These are phyloP conservation scores for Paraphaeosphaeria sporulosa DNA, from an alignment of 2,329 filamentous ascomycete genomes.

Conservation along the genomic window DNA sequence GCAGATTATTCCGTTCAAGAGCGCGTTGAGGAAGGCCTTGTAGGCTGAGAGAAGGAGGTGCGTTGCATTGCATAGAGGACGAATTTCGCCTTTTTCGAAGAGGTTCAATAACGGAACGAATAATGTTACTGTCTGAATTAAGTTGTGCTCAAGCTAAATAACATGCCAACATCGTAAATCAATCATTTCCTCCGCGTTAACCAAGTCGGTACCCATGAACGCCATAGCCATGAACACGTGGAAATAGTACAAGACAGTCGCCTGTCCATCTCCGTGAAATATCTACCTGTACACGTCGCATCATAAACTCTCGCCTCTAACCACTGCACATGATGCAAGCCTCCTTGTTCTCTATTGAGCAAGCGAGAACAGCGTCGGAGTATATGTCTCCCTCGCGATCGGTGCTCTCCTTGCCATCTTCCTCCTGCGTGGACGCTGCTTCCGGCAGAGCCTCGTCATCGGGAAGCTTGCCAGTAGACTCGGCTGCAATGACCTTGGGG, in stretches of 20 bases:
- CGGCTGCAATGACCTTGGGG: constrained; percentile 77
- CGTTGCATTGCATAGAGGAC: too few species aligned
- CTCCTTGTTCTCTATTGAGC: constrained; percentile 98
- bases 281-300: constrained; percentile 18
- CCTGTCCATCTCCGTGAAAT: constrained; percentile 22
- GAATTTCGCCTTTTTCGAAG: too few species aligned
- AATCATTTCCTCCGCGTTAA: constrained; percentile 11
- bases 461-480: constrained; percentile 67
- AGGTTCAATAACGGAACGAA: background rate
- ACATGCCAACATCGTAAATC: background rate
- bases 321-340: constrained; percentile 97
- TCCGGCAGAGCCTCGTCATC: constrained; percentile 68
- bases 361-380: constrained; percentile 87
- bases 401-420: constrained; percentile 77
- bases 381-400: constrained; percentile 92
- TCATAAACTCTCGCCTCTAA: constrained; percentile 55
- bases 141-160: constrained; percentile 4
- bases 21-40: constrained; percentile 53
- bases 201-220: constrained; percentile 7
- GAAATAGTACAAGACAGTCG: constrained; percentile 25
- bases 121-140: background rate
- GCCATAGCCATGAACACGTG: constrained; percentile 16
- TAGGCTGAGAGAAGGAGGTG: constrained; percentile 23
- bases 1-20: constrained; percentile 59
- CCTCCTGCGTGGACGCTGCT: constrained; percentile 68